phyloP scores from a whole-genome alignment of 1,284 basidiomycete genomes.

The Marasmius fiardii region DNA sequence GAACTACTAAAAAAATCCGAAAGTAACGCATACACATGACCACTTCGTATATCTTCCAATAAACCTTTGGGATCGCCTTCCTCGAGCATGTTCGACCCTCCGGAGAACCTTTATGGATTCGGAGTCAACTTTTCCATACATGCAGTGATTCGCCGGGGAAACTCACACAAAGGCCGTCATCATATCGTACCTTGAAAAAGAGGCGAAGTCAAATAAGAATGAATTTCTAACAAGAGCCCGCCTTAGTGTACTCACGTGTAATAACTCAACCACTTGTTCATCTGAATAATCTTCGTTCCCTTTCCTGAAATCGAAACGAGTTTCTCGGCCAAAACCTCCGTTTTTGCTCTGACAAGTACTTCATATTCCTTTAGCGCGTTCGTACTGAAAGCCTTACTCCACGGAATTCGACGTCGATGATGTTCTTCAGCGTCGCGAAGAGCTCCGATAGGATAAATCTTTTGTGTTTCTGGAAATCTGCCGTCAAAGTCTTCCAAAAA shows the following conservation, averaged over 20 bases:
- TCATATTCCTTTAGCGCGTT: constrained; percentile 53
- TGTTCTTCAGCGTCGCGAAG: constrained; percentile 45
- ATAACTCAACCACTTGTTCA: constrained; percentile 47
- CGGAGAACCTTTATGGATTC: too few relatives aligned
- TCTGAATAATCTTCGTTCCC: constrained; percentile 32
- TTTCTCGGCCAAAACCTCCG: constrained; percentile 41
- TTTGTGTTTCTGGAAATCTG: background rate
- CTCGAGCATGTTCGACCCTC: too few relatives aligned
- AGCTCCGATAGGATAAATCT: background rate
- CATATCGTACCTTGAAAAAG: too few relatives aligned
- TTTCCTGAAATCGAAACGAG: constrained; percentile 28
- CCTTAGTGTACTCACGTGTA: constrained; percentile 48
- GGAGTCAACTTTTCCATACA: too few relatives aligned
- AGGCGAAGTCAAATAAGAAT: too few relatives aligned
- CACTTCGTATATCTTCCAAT: too few relatives aligned
- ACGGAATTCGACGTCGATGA: constrained; percentile 51
- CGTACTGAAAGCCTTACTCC: constrained; percentile 54
- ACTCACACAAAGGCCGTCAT: too few relatives aligned
- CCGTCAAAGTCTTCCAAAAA: background rate
- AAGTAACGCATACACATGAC: too few relatives aligned
- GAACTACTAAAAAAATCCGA: too few relatives aligned
- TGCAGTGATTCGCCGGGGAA: too few relatives aligned
- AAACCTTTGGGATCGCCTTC: too few relatives aligned
- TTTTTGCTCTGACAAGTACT: constrained; percentile 37
- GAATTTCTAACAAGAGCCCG: too few relatives aligned